A percentile compares a stretch with the other conserved stretches of the same genome.
Evolutionary conservation across 352 stramenopile species (phyloP).

Genomic region (Pelagophyceae sp.): DNA sequence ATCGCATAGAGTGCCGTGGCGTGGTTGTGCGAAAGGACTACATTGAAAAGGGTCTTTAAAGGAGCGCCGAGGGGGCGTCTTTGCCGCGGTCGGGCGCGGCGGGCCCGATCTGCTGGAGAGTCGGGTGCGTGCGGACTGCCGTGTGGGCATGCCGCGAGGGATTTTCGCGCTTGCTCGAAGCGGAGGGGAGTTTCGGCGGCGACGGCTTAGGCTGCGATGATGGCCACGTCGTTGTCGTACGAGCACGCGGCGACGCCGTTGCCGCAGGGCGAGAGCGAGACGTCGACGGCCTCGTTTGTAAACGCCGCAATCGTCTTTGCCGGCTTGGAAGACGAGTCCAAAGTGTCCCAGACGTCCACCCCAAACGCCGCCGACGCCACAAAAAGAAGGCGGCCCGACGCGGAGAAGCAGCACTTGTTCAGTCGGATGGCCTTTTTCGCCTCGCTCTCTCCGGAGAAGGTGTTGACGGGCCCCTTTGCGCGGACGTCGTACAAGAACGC

Average conservation of each 20-base stretch:
- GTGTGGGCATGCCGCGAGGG: too few relatives aligned
- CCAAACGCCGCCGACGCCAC: neutral
- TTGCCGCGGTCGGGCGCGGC: too few relatives aligned
- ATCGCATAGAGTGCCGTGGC: too few relatives aligned
- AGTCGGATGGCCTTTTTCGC: neutral
- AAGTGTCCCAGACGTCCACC: constrained; percentile 18
- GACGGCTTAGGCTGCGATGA: too few relatives aligned
- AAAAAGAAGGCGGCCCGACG: constrained; percentile 5
- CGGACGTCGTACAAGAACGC: constrained; percentile 1
- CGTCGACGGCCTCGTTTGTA: neutral
- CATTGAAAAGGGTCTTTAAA: too few relatives aligned
- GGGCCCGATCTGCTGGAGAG: too few relatives aligned
- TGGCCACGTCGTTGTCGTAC: neutral
- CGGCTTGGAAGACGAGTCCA: too few relatives aligned
- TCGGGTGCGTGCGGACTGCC: too few relatives aligned
- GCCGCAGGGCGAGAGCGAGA: neutral
- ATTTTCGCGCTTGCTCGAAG: too few relatives aligned
- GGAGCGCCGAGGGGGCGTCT: too few relatives aligned
- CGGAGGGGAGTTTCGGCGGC: too few relatives aligned
- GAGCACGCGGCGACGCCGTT: neutral
- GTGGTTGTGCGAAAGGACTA: too few relatives aligned
- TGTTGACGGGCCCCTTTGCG: neutral
- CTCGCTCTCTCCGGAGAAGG: neutral
- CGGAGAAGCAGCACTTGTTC: constrained; percentile 2
- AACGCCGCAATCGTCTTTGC: neutral